Evolutionary conservation across 768 basidiomycete genomes (phyloP), one percentile per base, ranked within the genome.

Genomic region (Podaxis sp.): DNA sequence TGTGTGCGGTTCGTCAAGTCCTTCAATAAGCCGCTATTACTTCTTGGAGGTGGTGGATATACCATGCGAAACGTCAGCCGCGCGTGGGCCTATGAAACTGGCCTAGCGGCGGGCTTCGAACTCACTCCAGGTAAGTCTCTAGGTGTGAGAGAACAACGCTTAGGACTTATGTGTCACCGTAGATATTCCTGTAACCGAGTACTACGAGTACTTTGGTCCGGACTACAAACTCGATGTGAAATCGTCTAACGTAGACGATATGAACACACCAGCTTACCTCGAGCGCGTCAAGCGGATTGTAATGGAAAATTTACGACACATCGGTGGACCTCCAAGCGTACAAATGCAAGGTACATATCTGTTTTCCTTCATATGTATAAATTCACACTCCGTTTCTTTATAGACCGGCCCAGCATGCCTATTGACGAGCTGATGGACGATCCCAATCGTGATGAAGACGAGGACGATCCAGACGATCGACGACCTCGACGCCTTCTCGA

Each of bases 101-200:
- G 97, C 23, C 75, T 99, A 46, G 97, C 97, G n/a, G 95, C 96
- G 23, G 97, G 97, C 10, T 91, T 95, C 21, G 95, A 98, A 72
- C 83, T 99, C 13, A 89, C 87, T 18, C 81, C 86, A 66, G 86
- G 95, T 95, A 76, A 74, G 65, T 35, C n/a, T 35, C 50, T 23
- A 3, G 16, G 23, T 46, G 47, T 36, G n/a, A n/a, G 6, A 23
- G 40, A 25, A 21, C 35, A 47, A 36, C 37, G 59, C 37, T 55
- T 47, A 6, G n/a, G 37, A 38, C 53, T 47, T 25, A 36, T 58
- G 16, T 62, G 23, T 28, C 7, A 32, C 7, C 54, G 55, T 35
- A 95, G 96, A 93, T 70, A 96, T 99, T 57, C 97, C 97, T 2
- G 89, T 95, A 64, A 99, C 98, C 69, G 97, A 99, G 75, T 99